Base-by-base conservation (phyloP, 2,329 filamentous ascomycete species). In the Calonectria naviculata region DNA sequence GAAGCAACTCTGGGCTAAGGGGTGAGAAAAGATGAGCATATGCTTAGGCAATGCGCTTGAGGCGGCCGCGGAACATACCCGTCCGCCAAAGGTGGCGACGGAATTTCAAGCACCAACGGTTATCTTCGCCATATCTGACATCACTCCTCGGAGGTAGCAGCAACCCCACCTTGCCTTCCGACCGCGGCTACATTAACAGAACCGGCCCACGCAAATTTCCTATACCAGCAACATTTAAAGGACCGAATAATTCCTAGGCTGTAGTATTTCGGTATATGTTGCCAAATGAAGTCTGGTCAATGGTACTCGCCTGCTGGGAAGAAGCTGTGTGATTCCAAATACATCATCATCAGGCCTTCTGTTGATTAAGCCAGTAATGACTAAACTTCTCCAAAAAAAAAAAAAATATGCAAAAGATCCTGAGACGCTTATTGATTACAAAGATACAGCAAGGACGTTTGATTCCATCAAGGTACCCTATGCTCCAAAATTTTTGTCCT, bases 91-190 rank as follows among this genome's bases (percentile, higher is more conserved):
- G 36, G 63, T 56, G 63, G 46, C 46, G 15, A 70, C 54, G 42
- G 52, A 63, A 8, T 70, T 58, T 28, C 36, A 29, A 29, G 36
- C 28, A 24, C 24, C 15, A 49, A 70, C 64, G 67, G 66, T 28
- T 71, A 73, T 56, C 34, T 28, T 75, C 64, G 54, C 65, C 60
- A 42, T 62, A 26, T 66, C 75, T 75, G 75, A 78, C 75, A 78
- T 78, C 70, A 77, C 69, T 31, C n/a, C 29, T 71, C 67, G 64
- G 71, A 68, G 68, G 47, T 71, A 68, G 24, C 49, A 54, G 64
- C 26, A 31, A 52, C 67, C 68, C 75, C 70, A 71, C 76, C 68
- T 68, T 56, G 41, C 19, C 38, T 19, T 28, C 61, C 54, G 49
- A 56, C 70, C 29, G 66, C 72, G 61, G 73, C 65, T 47, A 66